phyloP scores from a whole-genome alignment of 805 yeast genomes.

The Monosporozyma servazzii region DNA sequence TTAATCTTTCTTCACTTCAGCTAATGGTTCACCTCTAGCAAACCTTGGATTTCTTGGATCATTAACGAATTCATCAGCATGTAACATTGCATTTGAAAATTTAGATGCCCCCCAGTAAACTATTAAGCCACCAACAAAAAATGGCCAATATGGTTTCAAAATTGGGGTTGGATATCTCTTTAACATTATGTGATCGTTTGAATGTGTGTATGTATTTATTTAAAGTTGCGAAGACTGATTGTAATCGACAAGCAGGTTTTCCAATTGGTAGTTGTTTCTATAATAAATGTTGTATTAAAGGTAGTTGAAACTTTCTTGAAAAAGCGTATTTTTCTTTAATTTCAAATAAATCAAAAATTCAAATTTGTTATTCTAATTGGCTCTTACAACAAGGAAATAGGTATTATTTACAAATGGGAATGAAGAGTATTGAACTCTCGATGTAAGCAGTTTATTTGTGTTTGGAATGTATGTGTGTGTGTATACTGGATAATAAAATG shows the following conservation, averaged over 20 bases:
- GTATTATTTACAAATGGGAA: background rate
- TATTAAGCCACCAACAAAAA: conserved; percentile 71
- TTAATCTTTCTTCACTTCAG: conserved; percentile 26
- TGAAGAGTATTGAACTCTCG: background rate
- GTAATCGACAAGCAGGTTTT: background rate
- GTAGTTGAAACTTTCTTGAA: background rate
- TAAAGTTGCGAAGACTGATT: background rate
- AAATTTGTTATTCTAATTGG: background rate
- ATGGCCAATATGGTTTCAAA: conserved; percentile 76
- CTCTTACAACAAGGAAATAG: background rate
- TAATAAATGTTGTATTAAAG: background rate
- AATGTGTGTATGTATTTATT: background rate
- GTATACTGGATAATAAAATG: no score
- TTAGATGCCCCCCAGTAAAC: conserved; percentile 65
- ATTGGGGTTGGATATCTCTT: conserved; percentile 39
- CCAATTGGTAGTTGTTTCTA: background rate
- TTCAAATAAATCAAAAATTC: background rate
- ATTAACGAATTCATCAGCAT: conserved; percentile 75
- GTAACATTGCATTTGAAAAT: conserved; percentile 57
- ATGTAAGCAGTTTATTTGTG: no score
- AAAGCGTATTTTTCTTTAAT: background rate
- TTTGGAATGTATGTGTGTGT: no score
- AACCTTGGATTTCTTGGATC: conserved; percentile 97
- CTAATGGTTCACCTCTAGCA: conserved; percentile 44
- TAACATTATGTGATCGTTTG: conserved; percentile 12